Conservation (phyloP, 2,329 filamentous ascomycete species). For the Claviceps africana region DNA sequence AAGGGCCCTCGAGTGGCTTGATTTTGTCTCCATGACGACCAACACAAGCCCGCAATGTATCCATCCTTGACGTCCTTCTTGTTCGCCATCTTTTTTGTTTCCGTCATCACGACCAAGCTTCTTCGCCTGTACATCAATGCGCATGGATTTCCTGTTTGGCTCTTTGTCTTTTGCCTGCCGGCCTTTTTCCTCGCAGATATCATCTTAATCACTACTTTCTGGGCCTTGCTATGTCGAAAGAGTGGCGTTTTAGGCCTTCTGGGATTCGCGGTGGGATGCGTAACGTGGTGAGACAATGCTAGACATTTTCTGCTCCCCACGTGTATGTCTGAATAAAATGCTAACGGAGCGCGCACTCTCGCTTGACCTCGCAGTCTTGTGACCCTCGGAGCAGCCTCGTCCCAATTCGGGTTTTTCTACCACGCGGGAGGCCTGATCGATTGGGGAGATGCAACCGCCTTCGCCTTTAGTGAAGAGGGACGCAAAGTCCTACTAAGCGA, state of each 20-base stretch:
- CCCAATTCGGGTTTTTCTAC: slow-evolving; percentile 18
- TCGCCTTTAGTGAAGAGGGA: slow-evolving; percentile 17
- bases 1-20: background rate
- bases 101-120: slow-evolving; percentile 15
- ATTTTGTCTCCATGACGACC: slow-evolving; percentile 2
- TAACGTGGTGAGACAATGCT: slow-evolving; percentile 14
- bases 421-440: slow-evolving; percentile 19
- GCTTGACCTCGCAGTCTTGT: slow-evolving; percentile 11
- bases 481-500: slow-evolving; percentile 19
- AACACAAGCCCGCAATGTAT: slow-evolving; percentile 5
- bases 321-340: background rate
- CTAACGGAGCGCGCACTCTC: background rate
- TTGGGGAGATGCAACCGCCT: slow-evolving; percentile 18
- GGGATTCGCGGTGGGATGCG: slow-evolving; percentile 9
- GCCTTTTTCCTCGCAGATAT: slow-evolving; percentile 18
- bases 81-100: slow-evolving; percentile 17
- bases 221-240: slow-evolving; percentile 14
- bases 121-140: slow-evolving; percentile 16
- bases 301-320: no score
- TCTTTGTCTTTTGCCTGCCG: slow-evolving; percentile 19
- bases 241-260: slow-evolving; percentile 11
- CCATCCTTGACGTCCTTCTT: slow-evolving; percentile 13
- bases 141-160: slow-evolving; percentile 12
- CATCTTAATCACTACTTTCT: slow-evolving; percentile 12
- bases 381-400: slow-evolving; percentile 15